Percentiles rank a stretch among this genome's conserved stretches.
These are phyloP conservation scores for Chalciporus pseudorubinellus DNA, from an alignment of 768 basidiomycete species.

Conservation along the genomic window DNA sequence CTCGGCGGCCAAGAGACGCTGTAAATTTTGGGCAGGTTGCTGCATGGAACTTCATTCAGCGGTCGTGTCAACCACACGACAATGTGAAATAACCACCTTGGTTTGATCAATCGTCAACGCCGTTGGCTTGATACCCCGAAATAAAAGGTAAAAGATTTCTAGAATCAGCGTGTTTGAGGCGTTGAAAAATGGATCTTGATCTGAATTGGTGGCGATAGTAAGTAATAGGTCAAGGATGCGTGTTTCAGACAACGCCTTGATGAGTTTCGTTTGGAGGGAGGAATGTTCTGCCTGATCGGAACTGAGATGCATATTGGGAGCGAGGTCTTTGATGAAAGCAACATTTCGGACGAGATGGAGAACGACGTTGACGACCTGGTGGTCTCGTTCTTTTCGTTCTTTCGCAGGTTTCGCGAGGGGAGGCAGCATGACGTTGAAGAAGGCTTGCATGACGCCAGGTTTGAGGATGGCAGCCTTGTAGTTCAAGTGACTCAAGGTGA, in stretches of 20 bases:
- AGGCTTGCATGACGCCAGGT: constrained; percentile 64
- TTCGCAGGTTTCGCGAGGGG: constrained; percentile 67
- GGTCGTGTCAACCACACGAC: constrained; percentile 1
- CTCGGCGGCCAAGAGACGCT: constrained; percentile 76
- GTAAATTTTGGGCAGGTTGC: constrained; percentile 69
- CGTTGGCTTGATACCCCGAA: constrained; percentile 71
- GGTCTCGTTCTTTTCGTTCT: constrained; percentile 76
- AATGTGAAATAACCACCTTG: constrained; percentile 44
- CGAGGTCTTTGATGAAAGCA: constrained; percentile 88
- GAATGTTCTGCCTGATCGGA: constrained; percentile 80
- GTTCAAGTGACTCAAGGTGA: constrained; percentile 74
- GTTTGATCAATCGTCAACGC: constrained; percentile 57
- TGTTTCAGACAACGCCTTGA: constrained; percentile 67
- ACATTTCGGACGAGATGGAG: constrained; percentile 91
- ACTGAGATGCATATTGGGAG: constrained; percentile 65
- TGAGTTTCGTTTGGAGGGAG: constrained; percentile 72
- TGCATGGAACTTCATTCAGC: constrained; percentile 29
- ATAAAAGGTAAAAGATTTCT: constrained; percentile 90
- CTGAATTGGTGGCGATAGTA: constrained; percentile 79
- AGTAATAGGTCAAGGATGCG: constrained; percentile 75
- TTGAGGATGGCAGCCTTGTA: constrained; percentile 80
- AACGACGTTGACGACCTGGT: constrained; percentile 83
- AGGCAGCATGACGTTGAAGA: constrained; percentile 76
- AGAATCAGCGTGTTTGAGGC: constrained; percentile 87
- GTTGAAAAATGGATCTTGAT: constrained; percentile 75